Evolutionary conservation across 352 stramenopile genomes (phyloP), one percentile per base, ranked within the genome.

Genomic region (Aphanomyces astaci): DNA sequence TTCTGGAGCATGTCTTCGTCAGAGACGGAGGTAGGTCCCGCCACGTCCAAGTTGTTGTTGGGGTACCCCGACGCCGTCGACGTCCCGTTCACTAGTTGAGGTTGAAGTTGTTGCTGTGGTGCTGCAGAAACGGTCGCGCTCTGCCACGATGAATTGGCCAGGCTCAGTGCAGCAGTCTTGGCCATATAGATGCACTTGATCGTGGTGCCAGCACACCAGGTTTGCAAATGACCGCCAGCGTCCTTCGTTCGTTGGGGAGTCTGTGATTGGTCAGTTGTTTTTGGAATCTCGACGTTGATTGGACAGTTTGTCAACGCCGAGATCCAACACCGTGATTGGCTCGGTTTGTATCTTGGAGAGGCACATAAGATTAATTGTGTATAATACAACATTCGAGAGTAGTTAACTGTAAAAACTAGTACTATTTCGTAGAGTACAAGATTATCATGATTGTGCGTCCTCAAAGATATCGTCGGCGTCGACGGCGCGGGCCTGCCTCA

Each of bases 1-100:
- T 68, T 68, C n/a, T 68, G 31, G 27, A 68, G 43, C 62, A 68
- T 68, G 32, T 68, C 54, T 45, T 49, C 54, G 54, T 49, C 33
- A 9, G 54, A 9, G 5, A 19, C 25, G 59, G 22, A 24, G 22
- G 33, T n/a, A n/a, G n/a, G n/a, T n/a, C n/a, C n/a, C n/a, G n/a
- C 51, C 22, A 64, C 19, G 10, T 68, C 62, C n/a, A 32, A 25
- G 48, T 68, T 68, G 62, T 68, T 68, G 51, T 59, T 66, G 48
- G 9, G 48, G 48, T 22, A 55, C 10, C 9, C 19, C 19, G 19
- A 24, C 19, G 10, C 19, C 15, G 19, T 22, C 30, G 51, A 10
- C 13, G 25, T 11, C 27, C 36, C 36, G 7, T 7, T 43, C 15
- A 43, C 36, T 43, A 15, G 7, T 15, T 15, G 7, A 43, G 15